phyloP scores from a whole-genome alignment of 2,329 filamentous ascomycete species.

The Aureobasidium uvarum region DNA sequence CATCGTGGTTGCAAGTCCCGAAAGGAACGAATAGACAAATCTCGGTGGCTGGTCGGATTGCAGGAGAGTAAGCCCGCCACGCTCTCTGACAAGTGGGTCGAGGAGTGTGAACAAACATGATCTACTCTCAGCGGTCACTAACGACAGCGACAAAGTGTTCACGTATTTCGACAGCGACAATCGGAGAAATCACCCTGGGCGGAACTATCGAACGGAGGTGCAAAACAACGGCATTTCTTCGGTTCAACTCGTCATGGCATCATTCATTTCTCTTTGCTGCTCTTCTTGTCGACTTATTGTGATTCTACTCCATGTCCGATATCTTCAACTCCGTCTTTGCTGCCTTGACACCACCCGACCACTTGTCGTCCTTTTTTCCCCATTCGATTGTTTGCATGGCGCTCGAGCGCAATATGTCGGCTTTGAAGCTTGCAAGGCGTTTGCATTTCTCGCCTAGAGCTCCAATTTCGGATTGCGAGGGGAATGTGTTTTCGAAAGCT shows the following conservation, averaged over 20 bases:
- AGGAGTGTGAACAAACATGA: background rate
- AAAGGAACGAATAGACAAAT: background rate
- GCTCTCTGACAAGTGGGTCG: background rate
- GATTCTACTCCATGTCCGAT: background rate
- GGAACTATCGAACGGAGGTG: background rate
- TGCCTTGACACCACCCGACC: conserved; percentile 34
- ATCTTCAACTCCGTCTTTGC: conserved; percentile 22
- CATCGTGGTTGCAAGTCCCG: background rate
- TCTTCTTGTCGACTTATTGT: background rate
- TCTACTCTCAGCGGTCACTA: background rate
- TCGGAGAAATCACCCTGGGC: no score
- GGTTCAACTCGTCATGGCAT: background rate
- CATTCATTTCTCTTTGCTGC: background rate
- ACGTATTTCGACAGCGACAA: background rate
- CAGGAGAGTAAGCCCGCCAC: background rate
- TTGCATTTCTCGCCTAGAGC: conserved; percentile 38
- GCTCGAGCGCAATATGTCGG: conserved; percentile 40
- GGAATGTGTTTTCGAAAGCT: conserved; percentile 38
- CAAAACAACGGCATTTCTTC: conserved; percentile 1
- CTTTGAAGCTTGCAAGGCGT: conserved; percentile 41
- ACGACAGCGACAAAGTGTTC: background rate
- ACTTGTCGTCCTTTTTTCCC: conserved; percentile 37
- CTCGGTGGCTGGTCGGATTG: background rate
- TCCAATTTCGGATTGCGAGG: conserved; percentile 39
- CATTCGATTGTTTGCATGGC: conserved; percentile 39